Evolutionary conservation across 163 green algal species (phyloP), one percentile per base, ranked within the genome.

Genomic region (Scenedesmus sp.): DNA sequence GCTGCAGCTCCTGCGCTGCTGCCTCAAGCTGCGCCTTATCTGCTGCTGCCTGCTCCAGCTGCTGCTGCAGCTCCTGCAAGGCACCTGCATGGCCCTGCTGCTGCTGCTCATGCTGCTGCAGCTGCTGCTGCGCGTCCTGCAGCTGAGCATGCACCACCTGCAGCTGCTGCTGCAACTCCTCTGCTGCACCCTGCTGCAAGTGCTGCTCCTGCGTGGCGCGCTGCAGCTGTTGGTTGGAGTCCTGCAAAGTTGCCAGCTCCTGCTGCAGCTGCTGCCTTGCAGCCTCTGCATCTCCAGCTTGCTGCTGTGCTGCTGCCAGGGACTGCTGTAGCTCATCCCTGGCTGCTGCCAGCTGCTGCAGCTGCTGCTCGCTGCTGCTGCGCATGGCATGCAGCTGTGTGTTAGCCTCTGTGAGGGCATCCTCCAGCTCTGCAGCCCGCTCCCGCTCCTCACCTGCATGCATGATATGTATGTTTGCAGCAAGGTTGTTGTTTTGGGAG

Each of bases 221-320:
- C 85, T 16, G 23, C n/a, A 46, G 76, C n/a, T 54, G 10, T 56
- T 9, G 18, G n/a, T 54, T 76, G 57, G 3, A 5, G 8, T 64
- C 82, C 82, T 79, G 84, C 52, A 54, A 15, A 8, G 26, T 57
- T 5, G 46, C 57, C 57, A 74, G n/a, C 88, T 91, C 77, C n/a
- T 88, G 81, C 70, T 91, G 67, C 87, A 89, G 87, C 84, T 89
- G 87, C 87, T 92, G 84, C 76, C 84, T 89, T 46, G 86, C 89
- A 66, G 87, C 88, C 8, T 62, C 76, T 66, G 77, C 87, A 18
- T 83, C 86, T 74, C 91, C 93, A 26, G 59, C 18, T 77, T 86
- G 85, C 52, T 92, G 88, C 77, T 92, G 18, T 74, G 3, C 23
- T 84, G 60, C 84, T 89, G 64, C 77, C 34, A 73, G 59, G 20